phyloP scores from a whole-genome alignment of 164 flowering plant species.

The Stephania cephalantha region DNA sequence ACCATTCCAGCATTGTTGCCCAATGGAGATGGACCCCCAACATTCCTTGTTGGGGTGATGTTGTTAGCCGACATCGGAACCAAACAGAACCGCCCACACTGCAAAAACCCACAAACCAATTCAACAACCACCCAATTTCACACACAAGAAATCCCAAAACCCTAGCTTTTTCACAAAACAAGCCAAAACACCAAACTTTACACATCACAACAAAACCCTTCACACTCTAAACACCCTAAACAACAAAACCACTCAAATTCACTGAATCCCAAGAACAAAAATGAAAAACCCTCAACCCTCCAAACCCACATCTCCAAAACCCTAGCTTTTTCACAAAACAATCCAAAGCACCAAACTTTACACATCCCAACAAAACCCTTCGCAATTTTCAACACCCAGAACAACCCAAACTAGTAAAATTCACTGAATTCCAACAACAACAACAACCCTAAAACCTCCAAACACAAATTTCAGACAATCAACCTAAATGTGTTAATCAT shows the following conservation, averaged over 20 bases:
- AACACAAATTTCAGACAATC: too few species aligned
- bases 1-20: slow-evolving; percentile 36
- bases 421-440: too few species aligned
- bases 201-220: neutral
- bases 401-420: too few species aligned
- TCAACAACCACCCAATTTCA: slow-evolving; percentile 1
- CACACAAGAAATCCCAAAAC: neutral
- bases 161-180: neutral
- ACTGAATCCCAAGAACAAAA: too few species aligned
- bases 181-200: neutral
- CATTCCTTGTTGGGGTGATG: slow-evolving; percentile 24
- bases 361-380: too few species aligned
- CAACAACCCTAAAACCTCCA: too few species aligned
- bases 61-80: slow-evolving; percentile 26
- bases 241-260: neutral
- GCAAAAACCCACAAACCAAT: slow-evolving; percentile 4
- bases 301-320: too few species aligned
- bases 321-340: too few species aligned
- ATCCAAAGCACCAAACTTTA: too few species aligned
- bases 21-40: slow-evolving; percentile 27
- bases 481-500: too few species aligned
- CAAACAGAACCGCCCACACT: neutral
- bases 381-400: too few species aligned
- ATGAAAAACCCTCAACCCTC: too few species aligned
- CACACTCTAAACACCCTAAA: neutral